phyloP scores from a whole-genome alignment of 2,329 filamentous ascomycete species.

The Gnomoniopsis sp. region DNA sequence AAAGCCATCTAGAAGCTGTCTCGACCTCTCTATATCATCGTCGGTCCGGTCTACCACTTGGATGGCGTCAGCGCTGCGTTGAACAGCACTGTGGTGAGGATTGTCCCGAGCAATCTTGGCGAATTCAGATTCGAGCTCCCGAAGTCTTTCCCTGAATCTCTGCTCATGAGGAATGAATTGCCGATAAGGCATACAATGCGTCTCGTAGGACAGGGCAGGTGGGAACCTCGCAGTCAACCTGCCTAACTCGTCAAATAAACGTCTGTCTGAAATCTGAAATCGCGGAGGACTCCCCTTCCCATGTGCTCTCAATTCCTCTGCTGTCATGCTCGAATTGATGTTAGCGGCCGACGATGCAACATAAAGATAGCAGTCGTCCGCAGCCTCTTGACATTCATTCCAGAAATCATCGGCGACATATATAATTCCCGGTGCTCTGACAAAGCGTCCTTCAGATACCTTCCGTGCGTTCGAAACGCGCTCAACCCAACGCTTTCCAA shows the following conservation, averaged over 20 bases:
- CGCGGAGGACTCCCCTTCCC: background rate
- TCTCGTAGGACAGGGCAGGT: too few species aligned
- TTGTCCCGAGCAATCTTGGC: background rate
- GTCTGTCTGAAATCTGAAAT: background rate
- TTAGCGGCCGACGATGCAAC: background rate
- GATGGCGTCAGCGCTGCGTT: background rate
- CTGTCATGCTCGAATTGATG: background rate
- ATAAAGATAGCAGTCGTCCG: background rate
- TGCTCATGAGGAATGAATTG: background rate
- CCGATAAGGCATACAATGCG: background rate
- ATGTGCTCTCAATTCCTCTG: background rate
- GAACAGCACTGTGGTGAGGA: background rate
- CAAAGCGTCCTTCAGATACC: too few species aligned
- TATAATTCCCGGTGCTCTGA: too few species aligned
- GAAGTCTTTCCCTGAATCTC: background rate
- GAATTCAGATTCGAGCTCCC: background rate
- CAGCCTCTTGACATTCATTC: background rate
- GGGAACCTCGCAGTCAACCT: too few species aligned
- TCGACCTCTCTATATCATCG: background rate
- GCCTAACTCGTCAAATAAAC: too few species aligned
- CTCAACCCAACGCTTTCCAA: too few species aligned
- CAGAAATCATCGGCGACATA: background rate
- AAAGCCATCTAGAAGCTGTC: background rate
- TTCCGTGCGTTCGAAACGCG: too few species aligned
- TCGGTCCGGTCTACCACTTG: background rate